A percentile compares a stretch with the other conserved stretches of the same genome.
phyloP scores from a whole-genome alignment of 805 yeast species.

The Kregervanrija pseudodelftensis region DNA sequence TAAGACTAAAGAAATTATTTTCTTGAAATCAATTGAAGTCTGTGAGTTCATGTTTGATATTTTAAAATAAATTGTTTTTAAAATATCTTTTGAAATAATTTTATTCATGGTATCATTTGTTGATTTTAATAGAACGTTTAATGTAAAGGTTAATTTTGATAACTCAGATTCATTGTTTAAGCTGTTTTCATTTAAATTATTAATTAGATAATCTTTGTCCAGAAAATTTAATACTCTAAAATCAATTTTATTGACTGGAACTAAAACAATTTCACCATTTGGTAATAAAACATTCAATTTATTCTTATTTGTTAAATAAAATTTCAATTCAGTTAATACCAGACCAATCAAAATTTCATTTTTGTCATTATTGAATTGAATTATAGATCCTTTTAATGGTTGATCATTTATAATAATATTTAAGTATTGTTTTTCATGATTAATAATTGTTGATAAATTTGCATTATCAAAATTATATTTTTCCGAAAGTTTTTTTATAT shows the following conservation, averaged over 20 bases:
- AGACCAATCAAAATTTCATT: constrained; percentile 6
- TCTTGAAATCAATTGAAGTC: constrained; percentile 5
- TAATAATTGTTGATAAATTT: background rate
- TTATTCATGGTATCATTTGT: constrained; percentile 1
- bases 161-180: background rate
- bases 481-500: background rate
- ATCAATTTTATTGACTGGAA: constrained; percentile 41
- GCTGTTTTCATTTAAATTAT: background rate
- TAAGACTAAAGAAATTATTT: background rate
- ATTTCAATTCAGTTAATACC: constrained; percentile 9
- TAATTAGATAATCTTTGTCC: background rate
- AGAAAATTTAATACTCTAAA: constrained; percentile 13
- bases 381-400: constrained; percentile 11
- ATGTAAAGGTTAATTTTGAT: constrained; percentile 2
- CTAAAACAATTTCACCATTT: constrained; percentile 45
- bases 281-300: constrained; percentile 9
- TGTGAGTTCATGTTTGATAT: constrained; percentile 9
- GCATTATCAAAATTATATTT: background rate
- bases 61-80: constrained; percentile 5
- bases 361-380: constrained; percentile 5
- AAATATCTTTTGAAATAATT: constrained; percentile 5
- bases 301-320: constrained; percentile 2
- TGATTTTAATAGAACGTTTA: constrained; percentile 8
- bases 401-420: background rate
- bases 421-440: constrained; percentile 1